A percentile compares a stretch with the other conserved stretches of the same genome.
These are phyloP conservation scores for Phytophthora sp. DNA, from an alignment of 352 stramenopile genomes.

Conservation along the genomic window DNA sequence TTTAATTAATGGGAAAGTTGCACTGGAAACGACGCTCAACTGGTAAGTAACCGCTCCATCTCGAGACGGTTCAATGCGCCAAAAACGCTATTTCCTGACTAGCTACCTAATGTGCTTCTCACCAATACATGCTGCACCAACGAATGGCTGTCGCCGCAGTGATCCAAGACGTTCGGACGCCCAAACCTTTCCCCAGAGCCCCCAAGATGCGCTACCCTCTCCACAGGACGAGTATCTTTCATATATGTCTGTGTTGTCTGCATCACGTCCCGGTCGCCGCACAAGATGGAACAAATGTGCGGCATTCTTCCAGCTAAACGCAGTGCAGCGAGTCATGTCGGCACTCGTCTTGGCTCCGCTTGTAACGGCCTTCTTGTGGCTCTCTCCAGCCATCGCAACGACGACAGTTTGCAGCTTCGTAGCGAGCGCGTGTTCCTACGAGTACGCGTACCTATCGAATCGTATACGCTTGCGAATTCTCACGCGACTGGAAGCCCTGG, in stretches of 20 bases:
- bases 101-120: background rate
- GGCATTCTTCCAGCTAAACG: constrained; percentile 45
- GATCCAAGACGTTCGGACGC: constrained; percentile 1
- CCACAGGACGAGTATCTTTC: constrained; percentile 20
- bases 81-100: background rate
- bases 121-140: background rate
- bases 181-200: constrained; percentile 9
- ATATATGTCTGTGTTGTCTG: background rate
- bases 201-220: constrained; percentile 12
- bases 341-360: constrained; percentile 56
- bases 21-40: too few relatives aligned
- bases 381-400: constrained; percentile 65
- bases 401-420: constrained; percentile 67
- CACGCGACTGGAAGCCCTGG: constrained; percentile 35
- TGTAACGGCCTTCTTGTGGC: constrained; percentile 72
- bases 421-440: constrained; percentile 63
- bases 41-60: too few relatives aligned
- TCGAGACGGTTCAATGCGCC: background rate
- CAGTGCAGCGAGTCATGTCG: constrained; percentile 65
- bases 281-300: background rate
- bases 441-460: constrained; percentile 72
- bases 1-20: too few relatives aligned
- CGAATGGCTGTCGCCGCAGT: background rate
- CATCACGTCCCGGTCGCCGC: background rate
- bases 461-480: constrained; percentile 64